These are phyloP conservation scores for Gossypium gossypioides DNA, from an alignment of 441 rosid genomes.

Conservation along the genomic window DNA sequence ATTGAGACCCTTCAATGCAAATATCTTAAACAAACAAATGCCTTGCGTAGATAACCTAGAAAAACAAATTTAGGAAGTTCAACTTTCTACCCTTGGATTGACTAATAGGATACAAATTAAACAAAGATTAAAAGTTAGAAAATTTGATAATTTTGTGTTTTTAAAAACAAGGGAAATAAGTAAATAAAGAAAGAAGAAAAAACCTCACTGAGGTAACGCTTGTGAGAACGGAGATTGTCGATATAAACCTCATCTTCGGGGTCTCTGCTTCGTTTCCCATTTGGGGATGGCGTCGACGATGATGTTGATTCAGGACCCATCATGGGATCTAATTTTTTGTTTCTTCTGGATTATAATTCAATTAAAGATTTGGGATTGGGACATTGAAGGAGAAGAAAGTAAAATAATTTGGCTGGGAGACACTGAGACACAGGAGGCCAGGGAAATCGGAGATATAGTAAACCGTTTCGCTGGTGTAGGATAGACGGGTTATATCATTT, in stretches of 20 bases:
- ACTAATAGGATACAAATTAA: background rate
- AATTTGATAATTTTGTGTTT: background rate
- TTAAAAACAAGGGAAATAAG: background rate
- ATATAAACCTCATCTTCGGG: constrained; percentile 81
- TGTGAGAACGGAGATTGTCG: constrained; percentile 84
- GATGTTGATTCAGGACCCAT: constrained; percentile 48
- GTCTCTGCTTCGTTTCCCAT: constrained; percentile 73
- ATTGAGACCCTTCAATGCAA: constrained; percentile 2
- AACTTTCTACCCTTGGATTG: background rate
- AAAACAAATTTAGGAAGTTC: background rate
- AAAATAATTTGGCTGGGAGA: background rate
- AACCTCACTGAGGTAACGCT: constrained; percentile 93
- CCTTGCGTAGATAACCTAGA: background rate
- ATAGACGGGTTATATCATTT: background rate
- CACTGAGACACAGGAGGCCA: background rate
- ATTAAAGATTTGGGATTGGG: background rate
- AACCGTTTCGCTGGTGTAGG: background rate
- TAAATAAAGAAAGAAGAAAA: too few relatives aligned
- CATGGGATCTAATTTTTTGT: background rate
- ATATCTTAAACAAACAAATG: background rate
- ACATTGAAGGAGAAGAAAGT: background rate
- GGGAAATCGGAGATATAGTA: background rate
- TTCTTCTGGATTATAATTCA: background rate
- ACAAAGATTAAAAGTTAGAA: background rate
- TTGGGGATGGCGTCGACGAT: constrained; percentile 41